phyloP scores from a whole-genome alignment of 345 rosid genomes.

The Microcos paniculata region DNA sequence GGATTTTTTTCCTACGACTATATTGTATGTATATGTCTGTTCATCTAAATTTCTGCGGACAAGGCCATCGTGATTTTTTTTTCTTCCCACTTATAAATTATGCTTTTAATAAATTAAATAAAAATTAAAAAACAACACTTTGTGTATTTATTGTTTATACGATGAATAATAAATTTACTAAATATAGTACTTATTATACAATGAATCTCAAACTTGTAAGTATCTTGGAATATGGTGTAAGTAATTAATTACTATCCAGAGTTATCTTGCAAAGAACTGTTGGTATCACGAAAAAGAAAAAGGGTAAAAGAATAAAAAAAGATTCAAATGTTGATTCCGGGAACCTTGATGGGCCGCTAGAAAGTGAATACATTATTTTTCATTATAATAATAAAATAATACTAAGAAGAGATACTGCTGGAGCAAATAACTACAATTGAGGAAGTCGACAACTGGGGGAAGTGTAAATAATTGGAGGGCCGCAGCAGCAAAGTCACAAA shows the following conservation, averaged over 20 bases:
- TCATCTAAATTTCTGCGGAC: too few species aligned
- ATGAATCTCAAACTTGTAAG: not conserved
- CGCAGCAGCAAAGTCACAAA: not conserved
- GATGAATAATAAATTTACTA: too few species aligned
- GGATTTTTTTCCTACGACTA: too few species aligned
- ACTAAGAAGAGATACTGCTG: not conserved
- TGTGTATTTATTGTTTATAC: too few species aligned
- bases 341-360: not conserved
- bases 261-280: not conserved
- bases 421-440: not conserved
- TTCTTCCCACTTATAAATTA: too few species aligned
- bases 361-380: not conserved
- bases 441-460: conserved; percentile 9
- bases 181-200: too few species aligned
- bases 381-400: not conserved
- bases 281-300: not conserved
- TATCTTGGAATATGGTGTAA: not conserved
- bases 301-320: not conserved
- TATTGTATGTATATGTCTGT: too few species aligned
- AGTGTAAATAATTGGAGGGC: not conserved
- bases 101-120: too few species aligned
- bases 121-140: too few species aligned
- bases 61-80: too few species aligned
- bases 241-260: not conserved
- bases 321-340: not conserved